Evolutionary conservation across 1,139 yeast genomes (phyloP), one percentile per base, ranked within the genome.

Genomic region (Arxiozyma heterogenica): DNA sequence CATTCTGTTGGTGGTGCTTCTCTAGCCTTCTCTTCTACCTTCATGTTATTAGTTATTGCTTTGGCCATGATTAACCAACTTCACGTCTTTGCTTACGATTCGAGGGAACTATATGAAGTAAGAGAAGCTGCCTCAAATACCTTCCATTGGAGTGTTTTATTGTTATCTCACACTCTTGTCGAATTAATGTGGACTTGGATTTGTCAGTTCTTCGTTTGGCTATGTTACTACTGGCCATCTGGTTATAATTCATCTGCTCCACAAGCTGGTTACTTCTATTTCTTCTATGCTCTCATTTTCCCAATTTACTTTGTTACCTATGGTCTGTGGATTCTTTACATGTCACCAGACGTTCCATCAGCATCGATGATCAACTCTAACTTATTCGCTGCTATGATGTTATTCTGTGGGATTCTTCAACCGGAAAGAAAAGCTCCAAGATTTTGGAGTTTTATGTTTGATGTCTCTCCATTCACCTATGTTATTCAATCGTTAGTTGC

Each of bases 111-210:
- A 54, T 83, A 72, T 61, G 87, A 83, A 65, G 83, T 78, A 21
- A 74, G 86, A 67, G 87, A 83, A 64, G 74, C 79, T 52, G 74
- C 79, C 49, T 80, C 85, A 9, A 81, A 80, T 62, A 82, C 86
- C 22, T 82, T 80, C 73, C 83, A 80, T 63, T 82, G 84, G 85
- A 66, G 72, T 58, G 68, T 71, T 41, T 63, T 78, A 54, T 59
- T 77, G 49, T 55, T 75, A 38, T 67, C 77, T 20, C 76, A 75
- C 55, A 64, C 66, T 44, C 53, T 68, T n/a, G 67, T 73, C 42
- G 82, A 78, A 64, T 62, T 75, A 17, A 34, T 78, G 67, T 76
- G 84, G 73, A 70, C 74, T 55, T 65, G 74, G 56, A 67, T 71
- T 70, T 69, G 78, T 77, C 69, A 67, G 53, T 65, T 67, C 49